Base-by-base conservation (phyloP, 2,329 filamentous ascomycete species). In the Harringtonia lauricola region DNA sequence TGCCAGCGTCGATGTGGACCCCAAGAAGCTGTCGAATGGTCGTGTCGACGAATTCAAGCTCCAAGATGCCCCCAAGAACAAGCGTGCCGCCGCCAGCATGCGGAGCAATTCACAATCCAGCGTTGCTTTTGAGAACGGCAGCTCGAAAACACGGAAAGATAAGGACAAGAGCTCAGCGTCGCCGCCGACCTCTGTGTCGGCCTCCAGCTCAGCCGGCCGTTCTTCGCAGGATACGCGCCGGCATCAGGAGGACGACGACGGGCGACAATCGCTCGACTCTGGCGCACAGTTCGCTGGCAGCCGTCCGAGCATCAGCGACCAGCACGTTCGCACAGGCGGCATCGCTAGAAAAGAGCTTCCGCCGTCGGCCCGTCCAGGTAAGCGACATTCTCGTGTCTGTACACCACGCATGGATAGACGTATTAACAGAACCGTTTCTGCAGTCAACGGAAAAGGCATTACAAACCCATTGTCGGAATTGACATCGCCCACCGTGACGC, bases 11-110 rank as follows among this genome's bases (percentile, higher is more conserved):
- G 50, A 53, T 2, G 70, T 74, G 13, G 67, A 70, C 3, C 62
- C 47, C 33, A 39, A 56, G 43, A 66, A 63, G 41, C 36, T 52
- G n/a, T 44, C 58, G 1, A 68, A 63, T 48, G 60, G 61, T 29
- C 67, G 59, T 3, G 55, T 51, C 15, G 80, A 85, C 13, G 78
- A 79, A 24, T 89, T 89, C 63, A 86, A 82, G 61, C 63, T 92
- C 36, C 86, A 90, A 56, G 86, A 94, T 39, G 85, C 83, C 2
- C 86, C 87, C 1, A 83, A 80, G 60, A 74, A 70, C 54, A 76
- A 74, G 54, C 72, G 68, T 54, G 21, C 43, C 2, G 49, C 63
- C 28, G 17, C 26, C 15, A 62, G 61, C 44, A 60, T 66, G 4
- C 63, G 68, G 43, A 66, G 61, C 51, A 65, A 64, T 50, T 69